Percentiles rank a stretch among this genome's conserved stretches.
Conservation (phyloP, 2,329 filamentous ascomycete genomes). For the Dactylonectria estremocensis region DNA sequence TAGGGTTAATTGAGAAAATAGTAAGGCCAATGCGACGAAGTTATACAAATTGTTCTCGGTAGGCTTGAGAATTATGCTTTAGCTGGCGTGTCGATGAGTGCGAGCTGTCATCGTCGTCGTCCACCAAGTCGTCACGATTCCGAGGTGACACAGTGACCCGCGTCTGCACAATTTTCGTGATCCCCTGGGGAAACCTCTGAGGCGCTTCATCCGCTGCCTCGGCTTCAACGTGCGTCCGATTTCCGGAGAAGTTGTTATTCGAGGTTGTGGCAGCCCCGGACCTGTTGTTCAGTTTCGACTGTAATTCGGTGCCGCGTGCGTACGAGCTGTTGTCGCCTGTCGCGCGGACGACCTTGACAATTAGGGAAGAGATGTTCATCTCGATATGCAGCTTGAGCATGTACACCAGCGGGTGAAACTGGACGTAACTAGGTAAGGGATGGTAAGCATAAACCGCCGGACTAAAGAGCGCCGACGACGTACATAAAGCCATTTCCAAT, state of each 20-base stretch:
- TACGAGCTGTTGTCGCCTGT: slow-evolving; percentile 43
- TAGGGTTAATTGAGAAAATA: no score
- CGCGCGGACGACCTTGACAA: slow-evolving; percentile 43
- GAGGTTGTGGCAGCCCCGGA: background rate
- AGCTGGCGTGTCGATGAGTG: slow-evolving; percentile 42
- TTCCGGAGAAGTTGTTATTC: slow-evolving; percentile 20
- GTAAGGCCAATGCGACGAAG: no score
- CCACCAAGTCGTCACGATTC: slow-evolving; percentile 14
- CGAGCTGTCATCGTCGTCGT: slow-evolving; percentile 42
- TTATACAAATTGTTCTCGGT: slow-evolving; percentile 12
- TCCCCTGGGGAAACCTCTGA: slow-evolving; percentile 21
- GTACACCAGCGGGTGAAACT: slow-evolving; percentile 46
- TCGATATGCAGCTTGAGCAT: slow-evolving; percentile 46
- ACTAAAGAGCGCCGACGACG: no score
- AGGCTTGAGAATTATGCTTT: slow-evolving; percentile 20
- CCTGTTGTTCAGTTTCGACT: slow-evolving; percentile 19
- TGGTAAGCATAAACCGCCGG: no score
- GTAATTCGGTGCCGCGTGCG: slow-evolving; percentile 35
- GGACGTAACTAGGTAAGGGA: slow-evolving; percentile 36
- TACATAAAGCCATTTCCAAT: slow-evolving; percentile 40
- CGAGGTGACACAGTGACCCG: slow-evolving; percentile 37
- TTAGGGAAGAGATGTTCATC: slow-evolving; percentile 45
- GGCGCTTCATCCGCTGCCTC: background rate
- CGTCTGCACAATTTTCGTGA: slow-evolving; percentile 45
- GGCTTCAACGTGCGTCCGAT: slow-evolving; percentile 21